phyloP scores from a whole-genome alignment of 2,329 filamentous ascomycete species.

The Lecanicillium sp. region DNA sequence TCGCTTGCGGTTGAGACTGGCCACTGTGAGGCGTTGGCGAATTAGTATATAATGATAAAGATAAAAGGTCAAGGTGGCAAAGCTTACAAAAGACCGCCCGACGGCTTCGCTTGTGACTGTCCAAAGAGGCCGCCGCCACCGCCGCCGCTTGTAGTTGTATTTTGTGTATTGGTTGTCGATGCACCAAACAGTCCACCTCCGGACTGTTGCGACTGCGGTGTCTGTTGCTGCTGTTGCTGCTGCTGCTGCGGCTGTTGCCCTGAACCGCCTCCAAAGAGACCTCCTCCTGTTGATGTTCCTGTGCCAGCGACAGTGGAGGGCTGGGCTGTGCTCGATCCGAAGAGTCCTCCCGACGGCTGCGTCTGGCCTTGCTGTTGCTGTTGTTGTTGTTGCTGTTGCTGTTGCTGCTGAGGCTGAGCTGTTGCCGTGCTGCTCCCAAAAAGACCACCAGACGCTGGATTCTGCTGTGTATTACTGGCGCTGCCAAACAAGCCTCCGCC shows the following conservation, averaged over 20 bases:
- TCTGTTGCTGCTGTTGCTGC: conserved; percentile 17
- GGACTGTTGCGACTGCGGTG: conserved; percentile 15
- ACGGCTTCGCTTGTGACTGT: conserved; percentile 24
- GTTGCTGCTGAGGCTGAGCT: conserved; percentile 7
- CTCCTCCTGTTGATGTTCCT: conserved; percentile 8
- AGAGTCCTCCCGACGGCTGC: conserved; percentile 10
- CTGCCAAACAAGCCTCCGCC: conserved; percentile 23
- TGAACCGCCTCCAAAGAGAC: conserved; percentile 16
- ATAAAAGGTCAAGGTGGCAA: not conserved
- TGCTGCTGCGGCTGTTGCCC: conserved; percentile 13
- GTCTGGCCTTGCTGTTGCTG: conserved; percentile 16
- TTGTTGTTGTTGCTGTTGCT: conserved; percentile 14
- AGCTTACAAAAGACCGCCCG: conserved; percentile 24
- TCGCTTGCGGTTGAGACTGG: conserved; percentile 17
- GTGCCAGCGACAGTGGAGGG: conserved; percentile 2
- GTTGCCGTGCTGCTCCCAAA: conserved; percentile 20
- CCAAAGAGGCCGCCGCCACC: conserved; percentile 22
- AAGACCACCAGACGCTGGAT: conserved; percentile 18
- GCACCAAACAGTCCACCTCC: conserved; percentile 23
- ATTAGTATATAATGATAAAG: not conserved
- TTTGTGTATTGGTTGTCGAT: conserved; percentile 11
- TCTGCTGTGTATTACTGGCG: conserved; percentile 14
- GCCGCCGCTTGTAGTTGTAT: conserved; percentile 8
- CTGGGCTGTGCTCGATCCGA: conserved; percentile 6
- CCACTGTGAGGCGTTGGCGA: conserved; percentile 18